These are phyloP conservation scores for Hericium erinaceus DNA, from an alignment of 768 basidiomycete genomes.

Conservation along the genomic window DNA sequence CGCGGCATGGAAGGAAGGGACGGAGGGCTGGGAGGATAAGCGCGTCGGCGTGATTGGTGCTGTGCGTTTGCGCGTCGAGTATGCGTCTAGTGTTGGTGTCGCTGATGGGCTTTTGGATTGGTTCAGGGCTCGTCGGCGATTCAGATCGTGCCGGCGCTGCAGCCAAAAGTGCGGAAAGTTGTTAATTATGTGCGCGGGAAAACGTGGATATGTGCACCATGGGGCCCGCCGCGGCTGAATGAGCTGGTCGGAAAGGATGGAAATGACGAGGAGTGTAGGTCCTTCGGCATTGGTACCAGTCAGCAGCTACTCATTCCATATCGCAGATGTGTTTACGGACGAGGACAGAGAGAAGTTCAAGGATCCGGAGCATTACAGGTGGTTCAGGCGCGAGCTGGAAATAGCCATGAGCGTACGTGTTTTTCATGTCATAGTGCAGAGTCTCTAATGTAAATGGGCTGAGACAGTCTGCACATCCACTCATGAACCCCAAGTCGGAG, in stretches of 20 bases:
- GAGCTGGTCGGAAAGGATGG: conserved; percentile 29
- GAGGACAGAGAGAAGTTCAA: conserved; percentile 40
- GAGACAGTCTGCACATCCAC: not conserved
- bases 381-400: conserved; percentile 43
- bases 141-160: conserved; percentile 50
- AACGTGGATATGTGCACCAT: conserved; percentile 47
- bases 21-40: conserved; percentile 42
- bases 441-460: not conserved
- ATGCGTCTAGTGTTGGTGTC: not conserved
- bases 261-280: conserved; percentile 34
- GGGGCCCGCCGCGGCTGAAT: conserved; percentile 30
- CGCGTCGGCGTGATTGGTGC: conserved; percentile 50
- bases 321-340: conserved; percentile 41
- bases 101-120: not conserved
- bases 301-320: not conserved
- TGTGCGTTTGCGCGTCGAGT: conserved; percentile 24
- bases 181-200: conserved; percentile 49
- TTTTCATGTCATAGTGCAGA: not conserved
- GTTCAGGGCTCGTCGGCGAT: conserved; percentile 51
- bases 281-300: conserved; percentile 1
- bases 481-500: conserved; percentile 30
- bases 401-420: conserved; percentile 36
- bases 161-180: conserved; percentile 39
- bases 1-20: conserved; percentile 34
- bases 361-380: conserved; percentile 36